These are phyloP conservation scores for Chalaropsis thielavioides DNA, from an alignment of 2,329 filamentous ascomycete genomes.

Conservation along the genomic window DNA sequence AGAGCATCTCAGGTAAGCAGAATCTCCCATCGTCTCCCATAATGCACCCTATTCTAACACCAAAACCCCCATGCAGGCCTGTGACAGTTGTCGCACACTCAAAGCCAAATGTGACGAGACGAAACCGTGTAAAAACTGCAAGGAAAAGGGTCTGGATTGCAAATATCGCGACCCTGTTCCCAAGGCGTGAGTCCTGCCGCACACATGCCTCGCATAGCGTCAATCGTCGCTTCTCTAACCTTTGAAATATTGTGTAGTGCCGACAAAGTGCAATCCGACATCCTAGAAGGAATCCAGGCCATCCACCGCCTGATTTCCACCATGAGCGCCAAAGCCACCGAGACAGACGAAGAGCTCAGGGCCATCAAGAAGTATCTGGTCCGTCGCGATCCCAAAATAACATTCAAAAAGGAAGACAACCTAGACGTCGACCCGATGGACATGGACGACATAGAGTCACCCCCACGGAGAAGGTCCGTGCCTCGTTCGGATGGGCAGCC, in stretches of 20 bases:
- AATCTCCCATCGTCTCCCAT: conserved; percentile 2
- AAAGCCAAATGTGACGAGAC: conserved; percentile 89
- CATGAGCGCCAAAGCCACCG: neutral
- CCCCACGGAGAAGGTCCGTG: neutral
- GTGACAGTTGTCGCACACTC: conserved; percentile 72
- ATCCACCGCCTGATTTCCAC: conserved; percentile 24
- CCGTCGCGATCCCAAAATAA: conserved; percentile 4
- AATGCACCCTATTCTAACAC: too few species aligned
- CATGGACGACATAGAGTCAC: neutral
- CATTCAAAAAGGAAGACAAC: conserved; percentile 15
- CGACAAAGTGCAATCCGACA: conserved; percentile 47
- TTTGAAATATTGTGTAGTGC: conserved; percentile 26
- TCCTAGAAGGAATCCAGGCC: conserved; percentile 39
- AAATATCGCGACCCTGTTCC: conserved; percentile 83
- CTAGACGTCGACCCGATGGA: neutral
- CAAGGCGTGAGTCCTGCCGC: conserved; percentile 53
- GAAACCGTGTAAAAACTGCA: conserved; percentile 71
- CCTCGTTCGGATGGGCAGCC: neutral
- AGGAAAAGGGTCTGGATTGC: conserved; percentile 70
- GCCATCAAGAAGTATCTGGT: conserved; percentile 19
- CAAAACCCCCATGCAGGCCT: conserved; percentile 46
- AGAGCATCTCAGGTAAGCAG: conserved; percentile 45
- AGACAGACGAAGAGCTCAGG: conserved; percentile 11
- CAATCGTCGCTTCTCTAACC: neutral
- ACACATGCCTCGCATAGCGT: neutral